Evolutionary conservation across 148 eudicot species (phyloP).

Genomic region (Pharnaceum exiguum): DNA sequence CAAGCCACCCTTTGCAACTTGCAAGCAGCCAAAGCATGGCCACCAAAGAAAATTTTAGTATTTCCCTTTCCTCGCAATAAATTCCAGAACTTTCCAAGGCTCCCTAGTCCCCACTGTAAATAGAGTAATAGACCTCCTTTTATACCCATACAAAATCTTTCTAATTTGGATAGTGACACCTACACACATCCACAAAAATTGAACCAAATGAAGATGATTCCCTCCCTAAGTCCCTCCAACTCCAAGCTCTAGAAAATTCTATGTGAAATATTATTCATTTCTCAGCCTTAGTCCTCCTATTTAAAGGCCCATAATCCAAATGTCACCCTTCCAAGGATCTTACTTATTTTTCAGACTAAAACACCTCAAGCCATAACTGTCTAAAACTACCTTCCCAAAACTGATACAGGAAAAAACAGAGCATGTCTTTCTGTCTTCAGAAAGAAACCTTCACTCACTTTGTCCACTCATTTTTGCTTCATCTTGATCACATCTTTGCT

Average conservation of each 20-base stretch:
- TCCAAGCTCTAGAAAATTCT: conserved; percentile 34
- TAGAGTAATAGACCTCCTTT: no score
- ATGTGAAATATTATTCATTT: neutral
- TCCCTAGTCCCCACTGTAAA: neutral
- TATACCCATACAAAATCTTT: neutral
- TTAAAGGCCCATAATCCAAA: conserved; percentile 16
- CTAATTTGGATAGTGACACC: conserved; percentile 9
- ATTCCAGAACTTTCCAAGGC: conserved; percentile 41
- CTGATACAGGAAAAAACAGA: conserved; percentile 10
- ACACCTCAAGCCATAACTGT: conserved; percentile 9
- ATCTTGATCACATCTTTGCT: neutral
- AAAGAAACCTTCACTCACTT: neutral
- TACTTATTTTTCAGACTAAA: conserved; percentile 3
- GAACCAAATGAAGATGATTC: conserved; percentile 7
- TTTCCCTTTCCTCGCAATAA: conserved; percentile 1
- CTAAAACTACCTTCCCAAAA: conserved; percentile 25
- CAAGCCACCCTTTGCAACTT: conserved; percentile 1
- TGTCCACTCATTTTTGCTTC: neutral
- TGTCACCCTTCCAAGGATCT: neutral
- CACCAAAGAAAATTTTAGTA: neutral
- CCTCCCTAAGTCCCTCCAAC: conserved; percentile 6
- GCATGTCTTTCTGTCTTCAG: conserved; percentile 15
- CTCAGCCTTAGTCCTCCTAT: conserved; percentile 2
- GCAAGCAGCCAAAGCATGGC: no score
- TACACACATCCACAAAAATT: conserved; percentile 25